Percentiles rank a stretch among this genome's conserved stretches.
Conservation (phyloP, 2,329 filamentous ascomycete species). For the Botrytis aclada region DNA sequence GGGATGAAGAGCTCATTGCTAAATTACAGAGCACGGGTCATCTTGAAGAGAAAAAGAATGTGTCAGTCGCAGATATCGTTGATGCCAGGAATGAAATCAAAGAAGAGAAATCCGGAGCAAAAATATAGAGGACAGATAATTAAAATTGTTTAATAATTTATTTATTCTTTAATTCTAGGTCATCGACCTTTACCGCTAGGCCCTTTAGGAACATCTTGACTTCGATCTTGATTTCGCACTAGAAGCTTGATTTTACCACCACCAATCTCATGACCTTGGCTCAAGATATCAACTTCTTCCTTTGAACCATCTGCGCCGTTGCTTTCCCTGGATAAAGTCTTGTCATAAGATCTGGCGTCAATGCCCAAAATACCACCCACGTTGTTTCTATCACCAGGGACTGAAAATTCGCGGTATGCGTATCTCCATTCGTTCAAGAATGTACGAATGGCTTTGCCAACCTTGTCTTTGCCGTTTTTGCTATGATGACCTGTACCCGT, state of each 20-base stretch:
- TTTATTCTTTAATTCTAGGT: slow-evolving; percentile 31
- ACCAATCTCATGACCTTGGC: slow-evolving; percentile 65
- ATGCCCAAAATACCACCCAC: slow-evolving; percentile 75
- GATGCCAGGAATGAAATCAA: slow-evolving; percentile 30
- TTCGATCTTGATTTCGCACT: slow-evolving; percentile 47
- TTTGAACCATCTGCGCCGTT: slow-evolving; percentile 35
- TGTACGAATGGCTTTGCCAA: slow-evolving; percentile 85
- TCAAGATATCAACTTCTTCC: slow-evolving; percentile 53
- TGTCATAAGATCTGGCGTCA: slow-evolving; percentile 66
- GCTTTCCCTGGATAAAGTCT: slow-evolving; percentile 51
- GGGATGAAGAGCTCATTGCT: slow-evolving; percentile 62
- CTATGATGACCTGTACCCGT: slow-evolving; percentile 96
- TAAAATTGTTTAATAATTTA: slow-evolving; percentile 30
- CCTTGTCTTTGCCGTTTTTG: slow-evolving; percentile 98
- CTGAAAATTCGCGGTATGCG: slow-evolving; percentile 91
- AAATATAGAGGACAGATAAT: slow-evolving; percentile 19
- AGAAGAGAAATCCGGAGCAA: slow-evolving; percentile 14
- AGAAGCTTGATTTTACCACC: slow-evolving; percentile 60
- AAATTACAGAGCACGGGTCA: slow-evolving; percentile 54
- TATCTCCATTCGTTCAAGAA: slow-evolving; percentile 97
- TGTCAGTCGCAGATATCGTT: slow-evolving; percentile 50
- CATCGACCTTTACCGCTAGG: slow-evolving; percentile 32
- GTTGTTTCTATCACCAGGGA: slow-evolving; percentile 83
- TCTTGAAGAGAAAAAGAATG: slow-evolving; percentile 48
- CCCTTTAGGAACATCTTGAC: slow-evolving; percentile 33